Evolutionary conservation across 208 protist species (phyloP).

Genomic region (Herpetomonas muscarum): DNA sequence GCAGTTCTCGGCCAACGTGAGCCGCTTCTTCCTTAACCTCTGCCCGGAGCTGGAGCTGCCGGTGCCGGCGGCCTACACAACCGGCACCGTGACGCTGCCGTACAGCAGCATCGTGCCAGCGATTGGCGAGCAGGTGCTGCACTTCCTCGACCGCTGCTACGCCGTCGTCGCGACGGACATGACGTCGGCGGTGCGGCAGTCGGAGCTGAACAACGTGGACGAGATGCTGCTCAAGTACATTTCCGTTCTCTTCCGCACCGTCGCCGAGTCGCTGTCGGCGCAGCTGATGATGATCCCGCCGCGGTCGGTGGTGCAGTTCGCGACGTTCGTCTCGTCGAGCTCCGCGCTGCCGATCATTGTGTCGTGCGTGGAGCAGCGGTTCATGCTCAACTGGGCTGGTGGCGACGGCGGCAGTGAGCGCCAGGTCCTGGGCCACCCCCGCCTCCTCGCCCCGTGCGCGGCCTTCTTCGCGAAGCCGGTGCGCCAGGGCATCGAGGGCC

Average conservation of each 20-base stretch:
- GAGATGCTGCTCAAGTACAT: conserved; percentile 91
- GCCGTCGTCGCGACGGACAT: conserved; percentile 62
- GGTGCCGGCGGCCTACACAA: conserved; percentile 42
- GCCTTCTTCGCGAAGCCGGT: conserved; percentile 66
- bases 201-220: conserved; percentile 88
- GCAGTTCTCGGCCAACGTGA: conserved; percentile 59
- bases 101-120: conserved; percentile 67
- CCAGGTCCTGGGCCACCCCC: conserved; percentile 64
- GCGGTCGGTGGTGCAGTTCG: conserved; percentile 58
- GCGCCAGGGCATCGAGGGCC: conserved; percentile 71
- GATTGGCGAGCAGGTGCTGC: conserved; percentile 51
- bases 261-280: conserved; percentile 60
- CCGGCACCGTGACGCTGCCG: conserved; percentile 49
- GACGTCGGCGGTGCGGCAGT: conserved; percentile 59
- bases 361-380: conserved; percentile 85
- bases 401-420: conserved; percentile 50
- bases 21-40: conserved; percentile 57
- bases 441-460: conserved; percentile 58
- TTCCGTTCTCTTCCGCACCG: conserved; percentile 81
- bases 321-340: conserved; percentile 76
- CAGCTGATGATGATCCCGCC: conserved; percentile 52
- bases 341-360: conserved; percentile 73
- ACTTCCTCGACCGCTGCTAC: conserved; percentile 73
- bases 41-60: conserved; percentile 62
- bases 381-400: conserved; percentile 74